phyloP scores from a whole-genome alignment of 164 flowering plant genomes.

The Umbellularia californica region DNA sequence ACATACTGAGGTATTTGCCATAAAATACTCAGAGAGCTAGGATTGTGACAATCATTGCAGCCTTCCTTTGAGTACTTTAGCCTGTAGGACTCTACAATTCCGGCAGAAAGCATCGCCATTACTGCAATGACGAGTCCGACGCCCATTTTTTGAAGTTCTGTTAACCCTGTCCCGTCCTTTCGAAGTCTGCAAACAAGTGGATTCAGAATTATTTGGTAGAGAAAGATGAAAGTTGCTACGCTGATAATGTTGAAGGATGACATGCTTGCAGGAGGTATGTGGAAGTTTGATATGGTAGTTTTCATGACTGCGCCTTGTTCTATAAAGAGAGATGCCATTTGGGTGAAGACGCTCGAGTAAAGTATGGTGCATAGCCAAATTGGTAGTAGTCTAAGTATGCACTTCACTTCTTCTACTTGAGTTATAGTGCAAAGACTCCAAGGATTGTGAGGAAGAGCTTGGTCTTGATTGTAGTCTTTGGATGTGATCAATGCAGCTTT shows the following conservation, averaged over 20 bases:
- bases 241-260: conserved; percentile 84
- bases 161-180: conserved; percentile 46
- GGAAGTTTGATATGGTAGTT: conserved; percentile 46
- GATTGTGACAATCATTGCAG: conserved; percentile 53
- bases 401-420: conserved; percentile 91
- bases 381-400: conserved; percentile 78
- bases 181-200: conserved; percentile 44
- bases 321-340: conserved; percentile 91
- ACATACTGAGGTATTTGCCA: conserved; percentile 93
- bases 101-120: conserved; percentile 75
- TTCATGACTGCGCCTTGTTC: conserved; percentile 94
- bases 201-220: conserved; percentile 58
- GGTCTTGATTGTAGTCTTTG: conserved; percentile 28
- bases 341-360: conserved; percentile 84
- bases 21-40: conserved; percentile 75
- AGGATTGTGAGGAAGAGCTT: conserved; percentile 27
- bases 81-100: conserved; percentile 64
- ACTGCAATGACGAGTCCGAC: conserved; percentile 72
- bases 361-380: conserved; percentile 90
- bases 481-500: conserved; percentile 56
- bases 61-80: conserved; percentile 51
- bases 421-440: conserved; percentile 78
- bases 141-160: conserved; percentile 88
- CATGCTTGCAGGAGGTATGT: conserved; percentile 87
- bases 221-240: conserved; percentile 66